These are phyloP conservation scores for Trichosanthes truncata DNA, from an alignment of 306 rosid genomes.

Conservation along the genomic window DNA sequence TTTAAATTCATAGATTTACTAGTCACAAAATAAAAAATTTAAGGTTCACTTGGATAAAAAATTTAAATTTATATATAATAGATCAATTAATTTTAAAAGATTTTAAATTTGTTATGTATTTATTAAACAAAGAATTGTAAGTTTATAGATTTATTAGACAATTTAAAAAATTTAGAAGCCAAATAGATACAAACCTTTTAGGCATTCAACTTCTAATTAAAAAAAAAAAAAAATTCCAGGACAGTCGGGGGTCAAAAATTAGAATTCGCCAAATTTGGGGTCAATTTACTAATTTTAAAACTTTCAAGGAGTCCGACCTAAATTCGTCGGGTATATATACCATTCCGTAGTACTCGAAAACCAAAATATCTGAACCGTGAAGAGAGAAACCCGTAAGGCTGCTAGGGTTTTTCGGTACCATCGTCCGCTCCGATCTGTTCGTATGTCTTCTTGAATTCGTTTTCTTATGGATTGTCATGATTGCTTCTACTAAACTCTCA, in stretches of 20 bases:
- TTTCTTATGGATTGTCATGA: background rate
- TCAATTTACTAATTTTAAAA: background rate
- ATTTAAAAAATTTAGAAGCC: no score
- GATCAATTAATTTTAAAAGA: no score
- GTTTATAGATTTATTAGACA: no score
- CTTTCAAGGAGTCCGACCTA: background rate
- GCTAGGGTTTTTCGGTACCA: background rate
- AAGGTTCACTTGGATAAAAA: no score
- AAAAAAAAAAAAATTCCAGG: no score
- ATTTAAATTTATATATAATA: no score
- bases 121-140: no score
- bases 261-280: background rate
- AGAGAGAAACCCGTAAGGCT: background rate
- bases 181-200: no score
- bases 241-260: background rate
- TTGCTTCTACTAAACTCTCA: background rate
- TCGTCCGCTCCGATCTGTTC: background rate
- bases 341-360: background rate
- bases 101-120: no score
- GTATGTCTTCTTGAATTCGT: background rate
- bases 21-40: no score
- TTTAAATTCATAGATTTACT: no score
- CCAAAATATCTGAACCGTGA: background rate
- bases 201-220: no score
- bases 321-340: background rate